Evolutionary conservation across 345 rosid species (phyloP).

Genomic region (Ricinus communis): DNA sequence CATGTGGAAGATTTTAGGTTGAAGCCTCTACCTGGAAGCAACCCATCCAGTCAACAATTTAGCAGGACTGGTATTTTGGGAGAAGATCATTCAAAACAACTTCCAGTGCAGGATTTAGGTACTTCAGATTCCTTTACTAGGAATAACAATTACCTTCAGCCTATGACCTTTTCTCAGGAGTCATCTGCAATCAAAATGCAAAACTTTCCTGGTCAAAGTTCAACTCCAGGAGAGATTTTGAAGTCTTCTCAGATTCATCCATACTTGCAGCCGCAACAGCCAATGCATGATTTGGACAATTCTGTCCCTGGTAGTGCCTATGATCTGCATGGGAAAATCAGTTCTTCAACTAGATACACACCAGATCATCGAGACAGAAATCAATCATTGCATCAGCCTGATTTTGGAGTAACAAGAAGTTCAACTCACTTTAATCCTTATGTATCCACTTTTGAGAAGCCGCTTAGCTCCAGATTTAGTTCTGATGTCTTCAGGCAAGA

Average conservation of each 20-base stretch:
- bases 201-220: constrained; percentile 28
- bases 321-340: constrained; percentile 23
- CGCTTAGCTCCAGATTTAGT: constrained; percentile 35
- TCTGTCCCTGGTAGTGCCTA: constrained; percentile 15
- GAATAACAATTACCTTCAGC: constrained; percentile 23
- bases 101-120: constrained; percentile 13
- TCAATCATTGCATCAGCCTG: constrained; percentile 23
- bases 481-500: constrained; percentile 39
- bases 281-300: constrained; percentile 23
- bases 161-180: constrained; percentile 26
- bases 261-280: constrained; percentile 38
- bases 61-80: constrained; percentile 18
- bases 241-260: constrained; percentile 39
- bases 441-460: constrained; percentile 51
- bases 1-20: constrained; percentile 26
- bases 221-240: constrained; percentile 28
- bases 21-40: constrained; percentile 21
- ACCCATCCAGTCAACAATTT: constrained; percentile 23
- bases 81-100: constrained; percentile 20
- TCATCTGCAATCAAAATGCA: constrained; percentile 29
- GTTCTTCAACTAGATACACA: constrained; percentile 32
- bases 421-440: constrained; percentile 39
- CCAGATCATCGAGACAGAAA: constrained; percentile 31
- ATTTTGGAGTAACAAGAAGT: constrained; percentile 34
- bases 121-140: constrained; percentile 23